Evolutionary conservation across 2,329 filamentous ascomycete genomes (phyloP), one percentile per base, ranked within the genome.

Genomic region (Fusarium dimerum): DNA sequence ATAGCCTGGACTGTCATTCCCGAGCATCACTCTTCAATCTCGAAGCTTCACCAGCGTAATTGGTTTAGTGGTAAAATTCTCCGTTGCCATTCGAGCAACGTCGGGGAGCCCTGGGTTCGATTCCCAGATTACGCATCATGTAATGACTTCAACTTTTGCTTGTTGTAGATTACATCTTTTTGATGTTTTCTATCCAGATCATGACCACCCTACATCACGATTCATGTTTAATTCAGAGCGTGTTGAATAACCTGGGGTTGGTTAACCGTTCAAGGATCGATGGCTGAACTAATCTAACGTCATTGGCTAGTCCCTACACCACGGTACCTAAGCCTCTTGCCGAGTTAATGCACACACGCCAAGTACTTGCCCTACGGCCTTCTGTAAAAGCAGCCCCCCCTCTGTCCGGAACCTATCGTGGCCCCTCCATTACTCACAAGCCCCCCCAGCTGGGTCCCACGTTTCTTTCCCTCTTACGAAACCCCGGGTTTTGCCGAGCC

Each of bases 381-480:
- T 13, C 16, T 15, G n/a, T 51, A 58, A 59, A 60, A 63, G 56
- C 60, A 47, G 56, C 51, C 43, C 50, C 45, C 20, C 20, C 20
- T 26, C 20, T 26, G 20, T 26, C 20, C 20, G 20, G 20, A 55
- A 57, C 68, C 68, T 68, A 72, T 73, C 54, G 64, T 46, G 61
- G 64, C 67, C 67, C 67, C 66, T 65, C 66, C 60, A 73, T 73
- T 73, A 66, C 53, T 52, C 20, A 26, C 20, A 26, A 26, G 20
- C 20, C 20, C 20, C 20, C 52, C 44, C 49, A 48, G 43, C 44
- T 34, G 43, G 41, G 45, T 51, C 64, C 64, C 54, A 48, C 49
- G 43, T 43, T 41, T 30, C 7, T 4, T 26, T 4, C 20, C 20
- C 5, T 38, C 57, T 55, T 43, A 55, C 53, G 7, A 26, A 26